These are phyloP conservation scores for Podospora pseudopauciseta DNA, from an alignment of 495 filamentous ascomycete species.

Conservation along the genomic window DNA sequence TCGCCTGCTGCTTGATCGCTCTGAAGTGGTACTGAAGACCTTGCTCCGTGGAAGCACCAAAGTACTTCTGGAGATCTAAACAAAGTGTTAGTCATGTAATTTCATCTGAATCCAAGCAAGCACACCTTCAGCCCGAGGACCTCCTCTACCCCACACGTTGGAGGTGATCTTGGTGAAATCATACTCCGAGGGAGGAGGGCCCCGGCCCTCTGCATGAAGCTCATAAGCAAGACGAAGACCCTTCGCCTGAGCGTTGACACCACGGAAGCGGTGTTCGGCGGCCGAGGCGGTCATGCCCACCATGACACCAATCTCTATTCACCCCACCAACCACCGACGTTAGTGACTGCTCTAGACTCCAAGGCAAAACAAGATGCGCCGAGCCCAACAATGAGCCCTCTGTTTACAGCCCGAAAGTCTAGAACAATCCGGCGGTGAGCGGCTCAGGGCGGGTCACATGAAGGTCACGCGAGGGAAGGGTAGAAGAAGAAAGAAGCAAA, in stretches of 20 bases:
- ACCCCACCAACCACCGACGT: constrained; percentile 13
- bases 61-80: constrained; percentile 43
- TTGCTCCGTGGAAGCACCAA: constrained; percentile 40
- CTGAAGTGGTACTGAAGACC: constrained; percentile 50
- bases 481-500: constrained; percentile 5
- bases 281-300: constrained; percentile 32
- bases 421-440: background rate
- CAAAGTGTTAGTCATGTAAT: background rate
- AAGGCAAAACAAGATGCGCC: background rate
- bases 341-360: constrained; percentile 11
- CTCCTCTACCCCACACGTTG: background rate
- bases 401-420: background rate
- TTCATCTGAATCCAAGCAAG: background rate
- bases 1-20: constrained; percentile 39
- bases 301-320: constrained; percentile 32
- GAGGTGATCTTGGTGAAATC: background rate
- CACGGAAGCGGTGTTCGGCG: constrained; percentile 46
- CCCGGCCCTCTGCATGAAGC: constrained; percentile 30
- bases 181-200: background rate
- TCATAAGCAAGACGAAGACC: constrained; percentile 50
- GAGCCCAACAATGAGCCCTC: background rate
- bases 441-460: background rate
- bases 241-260: constrained; percentile 35
- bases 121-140: background rate
- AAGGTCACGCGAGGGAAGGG: background rate